Evolutionary conservation across 1,284 basidiomycete species (phyloP).

Genomic region (Naganishia albida): DNA sequence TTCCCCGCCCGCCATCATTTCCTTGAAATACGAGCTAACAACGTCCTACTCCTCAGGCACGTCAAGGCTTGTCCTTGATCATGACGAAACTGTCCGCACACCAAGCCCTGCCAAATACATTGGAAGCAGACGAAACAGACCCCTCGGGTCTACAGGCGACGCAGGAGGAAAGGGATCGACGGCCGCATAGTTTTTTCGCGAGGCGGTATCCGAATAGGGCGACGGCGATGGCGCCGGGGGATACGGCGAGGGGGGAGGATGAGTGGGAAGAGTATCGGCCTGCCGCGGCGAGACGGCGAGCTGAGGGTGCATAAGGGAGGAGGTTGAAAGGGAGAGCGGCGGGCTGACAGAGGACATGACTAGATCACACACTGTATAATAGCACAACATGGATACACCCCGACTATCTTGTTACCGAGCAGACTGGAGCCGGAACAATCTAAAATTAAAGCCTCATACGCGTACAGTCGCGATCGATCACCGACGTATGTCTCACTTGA

Average conservation of each 20-base stretch:
- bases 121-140: conserved; percentile 26
- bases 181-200: conserved; percentile 23
- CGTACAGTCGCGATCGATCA: conserved; percentile 11
- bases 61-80: conserved; percentile 54
- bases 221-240: background rate
- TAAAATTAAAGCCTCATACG: background rate
- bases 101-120: conserved; percentile 31
- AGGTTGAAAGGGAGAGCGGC: too few species aligned
- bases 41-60: conserved; percentile 40
- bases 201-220: background rate
- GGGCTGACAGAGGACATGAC: too few species aligned
- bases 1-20: conserved; percentile 42
- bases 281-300: background rate
- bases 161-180: conserved; percentile 13
- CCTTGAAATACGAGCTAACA: conserved; percentile 34
- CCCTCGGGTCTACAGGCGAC: background rate
- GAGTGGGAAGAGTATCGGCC: conserved; percentile 23
- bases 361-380: background rate
- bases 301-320: too few species aligned
- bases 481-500: background rate
- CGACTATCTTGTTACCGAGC: too few species aligned
- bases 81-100: conserved; percentile 40
- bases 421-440: too few species aligned
- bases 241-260: background rate
- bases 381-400: background rate